phyloP scores from a whole-genome alignment of 2,329 filamentous ascomycete species.

The Fusarium scirpi region DNA sequence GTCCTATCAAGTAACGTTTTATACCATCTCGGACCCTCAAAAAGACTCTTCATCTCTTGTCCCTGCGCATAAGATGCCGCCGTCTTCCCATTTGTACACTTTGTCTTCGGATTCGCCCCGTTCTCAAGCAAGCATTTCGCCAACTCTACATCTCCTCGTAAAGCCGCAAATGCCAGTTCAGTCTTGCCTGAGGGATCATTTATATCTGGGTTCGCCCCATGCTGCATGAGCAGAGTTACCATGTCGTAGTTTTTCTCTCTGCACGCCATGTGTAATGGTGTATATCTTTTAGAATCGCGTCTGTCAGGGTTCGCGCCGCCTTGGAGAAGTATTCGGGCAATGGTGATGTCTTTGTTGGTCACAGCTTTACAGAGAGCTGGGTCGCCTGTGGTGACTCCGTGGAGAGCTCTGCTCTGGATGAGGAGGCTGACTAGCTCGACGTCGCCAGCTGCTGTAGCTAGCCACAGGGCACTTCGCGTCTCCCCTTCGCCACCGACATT shows the following conservation, averaged over 20 bases:
- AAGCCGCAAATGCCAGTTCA: neutral
- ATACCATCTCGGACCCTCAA: neutral
- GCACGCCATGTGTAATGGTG: neutral
- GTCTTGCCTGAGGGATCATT: neutral
- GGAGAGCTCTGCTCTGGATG: neutral
- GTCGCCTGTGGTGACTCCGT: rapidly evolving
- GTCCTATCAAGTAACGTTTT: conserved; percentile 2
- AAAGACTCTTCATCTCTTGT: neutral
- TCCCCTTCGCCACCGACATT: neutral
- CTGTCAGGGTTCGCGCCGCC: neutral
- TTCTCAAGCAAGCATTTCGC: neutral
- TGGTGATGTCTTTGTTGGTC: rapidly evolving
- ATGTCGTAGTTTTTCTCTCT: neutral
- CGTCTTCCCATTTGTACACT: conserved; percentile 13
- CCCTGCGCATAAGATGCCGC: neutral
- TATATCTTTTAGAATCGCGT: neutral
- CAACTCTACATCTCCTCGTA: neutral
- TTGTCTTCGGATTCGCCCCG: conserved; percentile 2
- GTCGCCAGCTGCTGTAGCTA: neutral
- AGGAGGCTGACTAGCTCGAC: neutral
- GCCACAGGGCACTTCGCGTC: neutral
- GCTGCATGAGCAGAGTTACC: neutral
- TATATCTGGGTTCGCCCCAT: neutral
- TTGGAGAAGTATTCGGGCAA: rapidly evolving
- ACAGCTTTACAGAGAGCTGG: neutral